Base-by-base conservation (phyloP, 331 rosid species). In the Saraca asoca region DNA sequence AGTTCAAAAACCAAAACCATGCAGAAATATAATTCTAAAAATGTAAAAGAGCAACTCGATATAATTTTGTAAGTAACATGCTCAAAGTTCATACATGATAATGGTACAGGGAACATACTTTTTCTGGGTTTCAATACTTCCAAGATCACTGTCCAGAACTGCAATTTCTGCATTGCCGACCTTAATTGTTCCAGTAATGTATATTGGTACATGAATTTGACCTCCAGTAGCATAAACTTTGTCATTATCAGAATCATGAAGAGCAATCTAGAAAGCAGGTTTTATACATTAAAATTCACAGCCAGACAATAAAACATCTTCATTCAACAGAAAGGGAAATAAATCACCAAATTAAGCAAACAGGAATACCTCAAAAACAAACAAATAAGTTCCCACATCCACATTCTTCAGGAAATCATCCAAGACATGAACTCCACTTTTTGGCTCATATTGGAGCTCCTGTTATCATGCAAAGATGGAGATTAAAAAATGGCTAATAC, bases 81-180 rank as follows among this genome's bases (percentile, higher is more conserved):
- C 51, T 58, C 66, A 64, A 7, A 15, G 42, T 68, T 62, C 51
- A 69, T 45, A 16, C n/a, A 54, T 38, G 64, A 24, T 59, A 49
- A 6, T 1, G 31, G 1, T 24, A 24, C 31, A 1, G 51, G 51
- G 18, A 45, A 51, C 96, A 20, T 80, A 94, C 99, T 59, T 80
- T 73, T 93, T 94, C 80, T 75, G 86, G 77, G 89, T 77, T 80
- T 94, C 97, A 61, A 86, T 60, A 49, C 83, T 90, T 66, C 92
- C 98, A 55, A 87, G 83, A 71, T 94, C 99, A 55, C 91, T 94
- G 80, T 94, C 99, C 44, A 94, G 85, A 58, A 90, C 84, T 39
- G 83, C 87, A 64, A 90, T 82, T 82, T 94, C 96, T 45, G 95
- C 91, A 58, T 66, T 83, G 64, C 86, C 87, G 67, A 90, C 75